Percentiles rank a stretch among this genome's conserved stretches.
Evolutionary conservation across 257 asterid species (phyloP).

Genomic region (Solanum dulcamara): DNA sequence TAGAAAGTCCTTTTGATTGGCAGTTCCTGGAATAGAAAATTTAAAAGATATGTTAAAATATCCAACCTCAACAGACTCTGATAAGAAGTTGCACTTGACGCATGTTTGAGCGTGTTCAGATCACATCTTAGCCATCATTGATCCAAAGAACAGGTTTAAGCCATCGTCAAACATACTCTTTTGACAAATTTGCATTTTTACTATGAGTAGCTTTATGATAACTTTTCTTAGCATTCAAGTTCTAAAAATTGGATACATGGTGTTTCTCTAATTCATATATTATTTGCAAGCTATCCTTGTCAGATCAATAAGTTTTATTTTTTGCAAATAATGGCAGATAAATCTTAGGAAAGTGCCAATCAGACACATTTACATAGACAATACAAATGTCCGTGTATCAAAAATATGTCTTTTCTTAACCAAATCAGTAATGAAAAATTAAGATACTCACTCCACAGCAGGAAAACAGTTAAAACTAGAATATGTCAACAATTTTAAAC

Average conservation of each 20-base stretch:
- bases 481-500: neutral
- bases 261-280: neutral
- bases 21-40: slow-evolving; percentile 37
- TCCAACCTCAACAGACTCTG: neutral
- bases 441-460: neutral
- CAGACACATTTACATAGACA: neutral
- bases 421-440: neutral
- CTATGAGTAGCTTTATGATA: neutral
- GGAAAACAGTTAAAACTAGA: neutral
- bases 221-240: neutral
- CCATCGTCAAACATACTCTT: neutral
- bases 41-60: neutral
- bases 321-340: neutral
- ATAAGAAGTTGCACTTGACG: neutral
- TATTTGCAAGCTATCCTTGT: neutral
- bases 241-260: neutral
- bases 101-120: neutral
- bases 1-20: slow-evolving; percentile 69
- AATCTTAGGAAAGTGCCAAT: neutral
- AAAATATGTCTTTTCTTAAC: neutral
- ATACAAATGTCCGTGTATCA: neutral
- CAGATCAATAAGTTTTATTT: neutral
- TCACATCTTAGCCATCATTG: neutral
- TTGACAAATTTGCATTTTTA: neutral
- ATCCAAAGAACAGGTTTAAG: neutral